Conservation (phyloP, 345 rosid species). For the Salix brachista region DNA sequence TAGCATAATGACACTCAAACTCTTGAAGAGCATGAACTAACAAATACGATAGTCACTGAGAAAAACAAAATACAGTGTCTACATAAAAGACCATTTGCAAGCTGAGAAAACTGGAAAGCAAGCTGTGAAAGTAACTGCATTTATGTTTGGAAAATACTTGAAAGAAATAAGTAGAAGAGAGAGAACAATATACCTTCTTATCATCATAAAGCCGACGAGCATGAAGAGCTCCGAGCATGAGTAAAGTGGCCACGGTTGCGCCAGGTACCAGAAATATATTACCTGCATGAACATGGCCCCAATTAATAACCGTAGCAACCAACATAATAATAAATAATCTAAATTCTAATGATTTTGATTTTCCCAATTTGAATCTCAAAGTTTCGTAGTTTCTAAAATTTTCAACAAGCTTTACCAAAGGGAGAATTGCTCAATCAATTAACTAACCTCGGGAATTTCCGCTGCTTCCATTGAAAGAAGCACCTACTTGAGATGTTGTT, state of each 20-base stretch:
- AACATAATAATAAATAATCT: not conserved
- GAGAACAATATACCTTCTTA: constrained; percentile 51
- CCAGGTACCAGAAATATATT: constrained; percentile 70
- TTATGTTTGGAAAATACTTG: not conserved
- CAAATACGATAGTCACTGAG: not conserved
- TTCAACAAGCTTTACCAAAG: not conserved
- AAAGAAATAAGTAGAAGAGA: too few relatives aligned
- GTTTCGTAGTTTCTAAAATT: not conserved
- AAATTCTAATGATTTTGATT: not conserved
- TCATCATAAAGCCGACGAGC: constrained; percentile 87
- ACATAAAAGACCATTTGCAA: not conserved
- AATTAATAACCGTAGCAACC: not conserved
- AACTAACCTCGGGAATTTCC: constrained; percentile 50
- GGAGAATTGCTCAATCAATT: not conserved
- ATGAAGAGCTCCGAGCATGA: constrained; percentile 96
- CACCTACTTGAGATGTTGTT: constrained; percentile 36
- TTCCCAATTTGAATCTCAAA: too few relatives aligned
- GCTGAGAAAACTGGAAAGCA: not conserved
- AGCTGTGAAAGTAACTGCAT: not conserved
- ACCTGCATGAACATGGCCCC: constrained; percentile 37
- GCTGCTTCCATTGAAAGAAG: constrained; percentile 39
- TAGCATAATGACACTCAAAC: too few relatives aligned
- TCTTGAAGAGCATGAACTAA: too few relatives aligned
- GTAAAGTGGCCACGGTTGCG: constrained; percentile 82
- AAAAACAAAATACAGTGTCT: not conserved